Evolutionary conservation across 331 rosid species (phyloP).

Genomic region (Acacia pycnantha): DNA sequence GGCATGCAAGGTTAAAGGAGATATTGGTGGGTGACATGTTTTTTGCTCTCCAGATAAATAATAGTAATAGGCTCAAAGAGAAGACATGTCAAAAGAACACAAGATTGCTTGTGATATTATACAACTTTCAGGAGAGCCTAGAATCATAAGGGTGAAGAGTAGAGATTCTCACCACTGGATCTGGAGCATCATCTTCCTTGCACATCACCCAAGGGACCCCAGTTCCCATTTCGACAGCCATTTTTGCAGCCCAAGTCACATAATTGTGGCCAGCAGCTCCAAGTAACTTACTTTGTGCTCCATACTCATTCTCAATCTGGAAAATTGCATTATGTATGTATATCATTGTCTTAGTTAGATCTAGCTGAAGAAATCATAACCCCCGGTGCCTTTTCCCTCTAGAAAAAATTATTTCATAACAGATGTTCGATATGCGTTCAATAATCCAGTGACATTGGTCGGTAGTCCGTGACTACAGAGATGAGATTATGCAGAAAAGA

Average conservation of each 20-base stretch:
- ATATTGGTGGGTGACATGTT: not conserved
- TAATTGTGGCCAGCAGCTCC: slow-evolving; percentile 81
- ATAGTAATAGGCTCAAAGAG: not conserved
- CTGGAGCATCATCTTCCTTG: slow-evolving; percentile 99
- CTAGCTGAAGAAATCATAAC: slow-evolving; percentile 23
- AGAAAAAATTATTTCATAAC: not conserved
- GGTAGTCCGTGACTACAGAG: slow-evolving; percentile 17
- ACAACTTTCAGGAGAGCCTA: slow-evolving; percentile 10
- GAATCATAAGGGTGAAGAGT: slow-evolving; percentile 2
- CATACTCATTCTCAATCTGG: slow-evolving; percentile 98
- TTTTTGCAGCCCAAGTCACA: slow-evolving; percentile 93
- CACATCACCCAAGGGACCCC: slow-evolving; percentile 99
- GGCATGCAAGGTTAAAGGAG: slow-evolving; percentile 10
- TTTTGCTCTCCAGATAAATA: not conserved
- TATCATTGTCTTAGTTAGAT: slow-evolving; percentile 23
- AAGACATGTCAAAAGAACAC: not conserved
- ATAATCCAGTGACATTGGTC: not conserved
- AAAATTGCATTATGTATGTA: slow-evolving; percentile 19
- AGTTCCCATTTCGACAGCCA: slow-evolving; percentile 86
- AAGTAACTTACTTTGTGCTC: slow-evolving; percentile 65
- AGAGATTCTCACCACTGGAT: slow-evolving; percentile 78
- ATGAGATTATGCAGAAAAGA: not conserved
- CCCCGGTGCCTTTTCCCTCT: slow-evolving; percentile 2
- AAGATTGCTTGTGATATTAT: slow-evolving; percentile 9
- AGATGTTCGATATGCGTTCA: not conserved